Evolutionary conservation across 495 filamentous ascomycete genomes (phyloP), one percentile per base, ranked within the genome.

Genomic region (Xylaria acuta): DNA sequence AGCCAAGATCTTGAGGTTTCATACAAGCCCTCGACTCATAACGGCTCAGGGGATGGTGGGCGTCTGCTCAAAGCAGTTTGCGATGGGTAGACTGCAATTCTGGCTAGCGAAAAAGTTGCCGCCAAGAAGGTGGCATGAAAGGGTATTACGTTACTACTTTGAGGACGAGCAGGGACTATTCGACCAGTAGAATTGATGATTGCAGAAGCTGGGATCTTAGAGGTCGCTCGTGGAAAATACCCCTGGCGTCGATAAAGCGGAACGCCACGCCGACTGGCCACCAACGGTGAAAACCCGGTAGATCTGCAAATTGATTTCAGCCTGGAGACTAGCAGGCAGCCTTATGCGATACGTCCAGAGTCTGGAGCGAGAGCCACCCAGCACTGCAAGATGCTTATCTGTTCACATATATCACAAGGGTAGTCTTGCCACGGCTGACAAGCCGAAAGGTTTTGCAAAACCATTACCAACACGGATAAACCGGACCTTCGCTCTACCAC

Each of bases 141-240:
- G 12, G n/a, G 30, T 54, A 6, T 30, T 41, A 41, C 32, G 45
- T 67, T 67, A 43, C 64, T 67, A 8, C 64, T 67, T 41, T 43
- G 49, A 56, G 65, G 54, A 49, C 18, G 36, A 45, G 56, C 67
- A 69, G 53, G 67, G 69, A 14, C 43, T 30, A 34, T 22, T 30
- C 14, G 32, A 64, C 69, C 69, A 71, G 47, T 71, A 56, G 43
- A 34, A 45, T 64, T n/a, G n/a, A 40, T n/a, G 16, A 41, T 54
- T 43, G 34, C 43, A 9, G 22, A 64, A 32, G 58, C 45, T 56
- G 69, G n/a, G 27, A 51, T 53, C 45, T 71, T 22, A 71, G 41
- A 71, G 58, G 68, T 62, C 43, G 67, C 38, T 27, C 18, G 36
- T 51, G 30, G 40, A 64, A 40, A 41, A 59, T 36, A 32, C 56